Evolutionary conservation across 176 grass and related monocot species (phyloP).

Genomic region (Alloteropsis semialata): DNA sequence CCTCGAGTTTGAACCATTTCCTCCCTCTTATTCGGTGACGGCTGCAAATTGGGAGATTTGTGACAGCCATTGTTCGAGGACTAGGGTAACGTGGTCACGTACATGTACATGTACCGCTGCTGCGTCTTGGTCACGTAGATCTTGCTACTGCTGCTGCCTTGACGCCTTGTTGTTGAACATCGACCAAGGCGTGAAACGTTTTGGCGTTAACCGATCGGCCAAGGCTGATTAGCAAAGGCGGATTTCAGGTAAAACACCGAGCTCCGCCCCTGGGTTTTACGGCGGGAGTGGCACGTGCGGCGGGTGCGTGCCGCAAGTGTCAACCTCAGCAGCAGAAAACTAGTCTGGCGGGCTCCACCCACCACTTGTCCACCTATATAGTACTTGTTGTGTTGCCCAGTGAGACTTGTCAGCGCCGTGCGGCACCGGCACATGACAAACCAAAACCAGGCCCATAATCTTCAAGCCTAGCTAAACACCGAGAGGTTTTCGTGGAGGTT

Average conservation of each 20-base stretch:
- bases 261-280: constrained; percentile 26
- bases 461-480: too few species aligned
- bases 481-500: too few species aligned
- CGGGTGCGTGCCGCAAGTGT: not conserved
- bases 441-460: too few species aligned
- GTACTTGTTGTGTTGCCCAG: too few species aligned
- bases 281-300: not conserved
- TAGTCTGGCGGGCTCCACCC: not conserved
- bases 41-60: not conserved
- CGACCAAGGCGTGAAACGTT: not conserved
- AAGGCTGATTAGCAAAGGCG: not conserved
- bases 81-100: too few species aligned
- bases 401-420: too few species aligned
- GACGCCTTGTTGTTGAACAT: not conserved
- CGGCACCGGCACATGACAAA: too few species aligned
- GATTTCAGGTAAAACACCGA: not conserved
- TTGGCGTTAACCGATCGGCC: not conserved
- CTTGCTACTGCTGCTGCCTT: not conserved
- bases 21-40: not conserved
- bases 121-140: too few species aligned
- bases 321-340: not conserved
- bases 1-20: not conserved
- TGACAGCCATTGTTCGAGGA: not conserved
- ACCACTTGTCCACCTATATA: not conserved
- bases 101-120: too few species aligned